Evolutionary conservation across 768 basidiomycete genomes (phyloP).

Genomic region (Pulveroboletus sp.): DNA sequence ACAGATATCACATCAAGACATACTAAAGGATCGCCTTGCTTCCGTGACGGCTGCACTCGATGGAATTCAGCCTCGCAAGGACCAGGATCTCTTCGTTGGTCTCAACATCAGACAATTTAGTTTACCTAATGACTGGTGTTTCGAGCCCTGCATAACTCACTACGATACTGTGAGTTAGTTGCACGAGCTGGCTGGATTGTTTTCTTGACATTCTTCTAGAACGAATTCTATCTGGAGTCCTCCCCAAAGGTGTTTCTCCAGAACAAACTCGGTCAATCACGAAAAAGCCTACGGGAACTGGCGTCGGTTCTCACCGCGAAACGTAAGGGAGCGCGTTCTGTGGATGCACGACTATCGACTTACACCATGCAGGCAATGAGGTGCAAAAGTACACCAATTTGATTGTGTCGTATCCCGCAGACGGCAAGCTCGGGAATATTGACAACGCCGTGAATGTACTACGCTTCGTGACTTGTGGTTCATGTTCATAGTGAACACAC

Average conservation of each 20-base stretch:
- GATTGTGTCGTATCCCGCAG: conserved; percentile 41
- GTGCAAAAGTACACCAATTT: conserved; percentile 45
- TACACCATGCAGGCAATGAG: conserved; percentile 44
- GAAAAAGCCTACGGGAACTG: conserved; percentile 60
- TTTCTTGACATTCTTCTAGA: conserved; percentile 9
- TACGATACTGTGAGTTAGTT: conserved; percentile 66
- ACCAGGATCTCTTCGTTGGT: conserved; percentile 69
- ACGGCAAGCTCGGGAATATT: conserved; percentile 48
- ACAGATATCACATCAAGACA: conserved; percentile 54
- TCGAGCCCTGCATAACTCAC: conserved; percentile 68
- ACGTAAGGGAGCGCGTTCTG: conserved; percentile 39
- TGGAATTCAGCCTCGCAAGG: conserved; percentile 51
- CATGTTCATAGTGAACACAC: conserved; percentile 1
- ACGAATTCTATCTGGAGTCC: conserved; percentile 57
- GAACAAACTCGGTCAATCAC: conserved; percentile 63
- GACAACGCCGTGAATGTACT: conserved; percentile 35
- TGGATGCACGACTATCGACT: conserved; percentile 4
- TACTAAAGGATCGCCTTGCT: conserved; percentile 46
- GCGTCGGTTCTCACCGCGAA: conserved; percentile 53
- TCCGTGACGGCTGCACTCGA: conserved; percentile 45
- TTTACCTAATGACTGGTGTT: conserved; percentile 61
- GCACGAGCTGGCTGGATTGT: neutral
- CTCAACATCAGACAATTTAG: conserved; percentile 65
- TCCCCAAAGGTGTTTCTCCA: conserved; percentile 76
- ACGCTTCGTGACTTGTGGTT: neutral